Evolutionary conservation across 164 flowering plant species (phyloP), one percentile per base, ranked within the genome.

Genomic region (Magnolia changhungtana): DNA sequence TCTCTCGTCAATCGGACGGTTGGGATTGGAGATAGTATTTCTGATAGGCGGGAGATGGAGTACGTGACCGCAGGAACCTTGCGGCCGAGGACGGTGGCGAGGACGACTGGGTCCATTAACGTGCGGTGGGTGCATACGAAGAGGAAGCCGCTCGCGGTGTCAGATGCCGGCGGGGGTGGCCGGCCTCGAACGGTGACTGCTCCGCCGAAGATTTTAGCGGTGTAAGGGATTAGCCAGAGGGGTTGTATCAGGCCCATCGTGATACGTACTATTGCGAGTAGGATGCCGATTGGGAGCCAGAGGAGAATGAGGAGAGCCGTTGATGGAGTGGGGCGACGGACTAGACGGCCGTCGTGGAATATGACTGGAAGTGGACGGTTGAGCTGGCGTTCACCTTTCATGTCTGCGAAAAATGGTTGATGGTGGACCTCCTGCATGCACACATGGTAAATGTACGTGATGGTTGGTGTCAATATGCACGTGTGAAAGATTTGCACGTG

Each of bases 261-360:
- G 5, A 94, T 85, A 19, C 99, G 92, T 51, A 89, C 77, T 19
- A 64, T 18, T 0, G 97, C 97, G 0, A 96, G 85, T 10, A 87
- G 3, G 31, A 91, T 82, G 58, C 99, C 99, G 0, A 96, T 23
- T 1, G 99, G 99, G 29, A 92, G 71, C 99, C 99, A 96, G 2
- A 96, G 72, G 81, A 94, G 83, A 83, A 94, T 92, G 65, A 92
- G 78, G 18, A 96, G 88, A 5, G 98, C 88, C 2, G 85, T 85
- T 0, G 85, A 72, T 0, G 99, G 96, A 0, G 98, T 90, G 10
- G 98, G 98, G 0, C 92, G 91, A 77, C 82, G 89, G 10, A 87
- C 97, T 11, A 96, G 85, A 8, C 98, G 91, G 21, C 98, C 99
- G 74, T 96, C 99, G 81, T 94, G 99, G 88, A 96, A 96, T 74